phyloP scores from a whole-genome alignment of 1,284 basidiomycete genomes.

The Cryptococcus jaspeensis region DNA sequence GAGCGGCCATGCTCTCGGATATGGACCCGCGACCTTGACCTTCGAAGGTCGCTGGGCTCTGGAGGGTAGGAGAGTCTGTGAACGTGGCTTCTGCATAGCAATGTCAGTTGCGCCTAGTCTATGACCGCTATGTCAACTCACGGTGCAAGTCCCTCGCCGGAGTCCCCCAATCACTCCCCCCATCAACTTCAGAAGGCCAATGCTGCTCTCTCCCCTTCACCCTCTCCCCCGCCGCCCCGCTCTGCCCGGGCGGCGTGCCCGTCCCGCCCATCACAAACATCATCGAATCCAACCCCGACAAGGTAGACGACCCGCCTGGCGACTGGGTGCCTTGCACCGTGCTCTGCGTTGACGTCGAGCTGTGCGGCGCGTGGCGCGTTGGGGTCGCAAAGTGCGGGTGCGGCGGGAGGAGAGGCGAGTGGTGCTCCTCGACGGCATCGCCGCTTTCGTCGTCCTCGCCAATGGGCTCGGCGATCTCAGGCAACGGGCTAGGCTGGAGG shows the following conservation, averaged over 20 bases:
- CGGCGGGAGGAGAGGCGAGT: conserved; percentile 16
- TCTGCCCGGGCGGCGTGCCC: conserved; percentile 1
- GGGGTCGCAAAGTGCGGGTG: conserved; percentile 25
- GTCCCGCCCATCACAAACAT: conserved; percentile 35
- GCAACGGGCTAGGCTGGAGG: no score
- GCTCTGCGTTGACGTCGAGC: conserved; percentile 34
- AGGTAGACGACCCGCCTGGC: conserved; percentile 23
- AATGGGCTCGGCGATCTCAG: background rate
- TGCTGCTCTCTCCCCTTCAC: conserved; percentile 6
- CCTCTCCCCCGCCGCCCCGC: background rate
- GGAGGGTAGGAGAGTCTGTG: conserved; percentile 15
- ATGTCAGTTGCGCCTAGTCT: background rate
- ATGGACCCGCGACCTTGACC: background rate
- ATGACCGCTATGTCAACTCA: conserved; percentile 15
- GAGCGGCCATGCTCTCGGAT: background rate
- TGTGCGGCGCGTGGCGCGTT: conserved; percentile 24
- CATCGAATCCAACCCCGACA: conserved; percentile 29
- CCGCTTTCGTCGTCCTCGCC: conserved; percentile 1
- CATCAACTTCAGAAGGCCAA: conserved; percentile 35
- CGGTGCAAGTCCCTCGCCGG: conserved; percentile 27
- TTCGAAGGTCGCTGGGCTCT: background rate
- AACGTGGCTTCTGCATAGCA: conserved; percentile 20
- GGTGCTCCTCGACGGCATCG: conserved; percentile 1
- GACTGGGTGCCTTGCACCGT: conserved; percentile 25
- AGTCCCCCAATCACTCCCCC: conserved; percentile 42